A percentile compares a stretch with the other conserved stretches of the same genome.
These are phyloP conservation scores for Candida dubliniensis DNA, from an alignment of 1,139 yeast species.

Conservation along the genomic window DNA sequence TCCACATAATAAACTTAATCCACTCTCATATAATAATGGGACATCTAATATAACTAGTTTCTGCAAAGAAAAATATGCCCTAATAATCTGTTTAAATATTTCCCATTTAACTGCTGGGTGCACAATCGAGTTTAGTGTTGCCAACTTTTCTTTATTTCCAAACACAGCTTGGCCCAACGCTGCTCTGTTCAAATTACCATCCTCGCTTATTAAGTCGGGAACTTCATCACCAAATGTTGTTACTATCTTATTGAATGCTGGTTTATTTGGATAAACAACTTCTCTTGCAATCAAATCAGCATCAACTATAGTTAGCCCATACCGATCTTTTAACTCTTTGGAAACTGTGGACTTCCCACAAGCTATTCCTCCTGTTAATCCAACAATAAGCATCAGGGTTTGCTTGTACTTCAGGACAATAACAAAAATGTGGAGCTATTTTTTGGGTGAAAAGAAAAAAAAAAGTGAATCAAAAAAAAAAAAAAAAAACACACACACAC, in stretches of 20 bases:
- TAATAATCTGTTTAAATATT: conserved; percentile 57
- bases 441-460: neutral
- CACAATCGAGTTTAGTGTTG: conserved; percentile 67
- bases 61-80: conserved; percentile 52
- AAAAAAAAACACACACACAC: neutral
- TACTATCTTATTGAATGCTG: conserved; percentile 68
- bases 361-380: conserved; percentile 95
- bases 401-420: too few relatives aligned
- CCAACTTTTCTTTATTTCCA: conserved; percentile 56
- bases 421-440: neutral
- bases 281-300: conserved; percentile 88
- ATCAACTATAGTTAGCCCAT: conserved; percentile 67
- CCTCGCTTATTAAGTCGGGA: conserved; percentile 54
- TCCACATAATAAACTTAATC: conserved; percentile 72
- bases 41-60: conserved; percentile 77
- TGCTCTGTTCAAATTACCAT: conserved; percentile 60
- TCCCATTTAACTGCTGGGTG: conserved; percentile 86
- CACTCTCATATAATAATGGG: conserved; percentile 84
- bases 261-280: conserved; percentile 77
- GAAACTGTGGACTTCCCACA: conserved; percentile 95
- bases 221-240: conserved; percentile 55
- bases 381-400: conserved; percentile 74
- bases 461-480: neutral
- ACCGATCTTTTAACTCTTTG: conserved; percentile 47
- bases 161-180: conserved; percentile 81